A percentile compares a stretch with the other conserved stretches of the same genome.
These are phyloP conservation scores for Candida parachauliodes DNA, from an alignment of 805 yeast genomes.

Conservation along the genomic window DNA sequence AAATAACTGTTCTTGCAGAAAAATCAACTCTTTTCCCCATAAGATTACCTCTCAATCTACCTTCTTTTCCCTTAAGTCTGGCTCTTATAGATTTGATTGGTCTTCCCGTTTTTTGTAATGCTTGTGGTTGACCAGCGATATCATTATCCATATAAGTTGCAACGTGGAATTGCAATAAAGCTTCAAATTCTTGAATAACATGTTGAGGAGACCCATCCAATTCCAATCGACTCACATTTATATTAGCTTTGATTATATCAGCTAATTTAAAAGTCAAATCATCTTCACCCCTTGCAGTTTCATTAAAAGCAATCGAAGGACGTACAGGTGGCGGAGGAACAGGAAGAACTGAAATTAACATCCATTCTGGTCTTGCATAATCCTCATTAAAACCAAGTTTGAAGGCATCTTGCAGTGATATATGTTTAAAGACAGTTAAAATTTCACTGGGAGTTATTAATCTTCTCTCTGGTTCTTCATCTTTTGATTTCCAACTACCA, in stretches of 20 bases:
- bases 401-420: slow-evolving; percentile 75
- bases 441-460: slow-evolving; percentile 85
- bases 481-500: slow-evolving; percentile 97
- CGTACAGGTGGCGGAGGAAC: slow-evolving; percentile 99
- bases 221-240: slow-evolving; percentile 94
- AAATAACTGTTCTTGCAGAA: slow-evolving; percentile 98
- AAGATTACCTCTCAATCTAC: slow-evolving; percentile 95
- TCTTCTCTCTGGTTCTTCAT: slow-evolving; percentile 91
- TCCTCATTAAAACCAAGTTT: slow-evolving; percentile 90
- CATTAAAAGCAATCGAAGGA: slow-evolving; percentile 97
- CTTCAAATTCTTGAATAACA: slow-evolving; percentile 94
- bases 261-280: slow-evolving; percentile 97
- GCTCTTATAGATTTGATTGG: slow-evolving; percentile 98
- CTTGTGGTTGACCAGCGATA: slow-evolving; percentile 99
- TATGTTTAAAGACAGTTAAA: slow-evolving; percentile 86
- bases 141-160: slow-evolving; percentile 99
- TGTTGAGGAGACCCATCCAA: slow-evolving; percentile 99
- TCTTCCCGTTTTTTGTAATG: slow-evolving; percentile 96
- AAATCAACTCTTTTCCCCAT: slow-evolving; percentile 99
- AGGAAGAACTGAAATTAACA: slow-evolving; percentile 93
- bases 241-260: slow-evolving; percentile 93
- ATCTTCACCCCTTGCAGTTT: slow-evolving; percentile 98
- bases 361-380: slow-evolving; percentile 98
- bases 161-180: slow-evolving; percentile 92
- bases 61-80: slow-evolving; percentile 99